Evolutionary conservation across 345 rosid species (phyloP).

Genomic region (Angophora floribunda): DNA sequence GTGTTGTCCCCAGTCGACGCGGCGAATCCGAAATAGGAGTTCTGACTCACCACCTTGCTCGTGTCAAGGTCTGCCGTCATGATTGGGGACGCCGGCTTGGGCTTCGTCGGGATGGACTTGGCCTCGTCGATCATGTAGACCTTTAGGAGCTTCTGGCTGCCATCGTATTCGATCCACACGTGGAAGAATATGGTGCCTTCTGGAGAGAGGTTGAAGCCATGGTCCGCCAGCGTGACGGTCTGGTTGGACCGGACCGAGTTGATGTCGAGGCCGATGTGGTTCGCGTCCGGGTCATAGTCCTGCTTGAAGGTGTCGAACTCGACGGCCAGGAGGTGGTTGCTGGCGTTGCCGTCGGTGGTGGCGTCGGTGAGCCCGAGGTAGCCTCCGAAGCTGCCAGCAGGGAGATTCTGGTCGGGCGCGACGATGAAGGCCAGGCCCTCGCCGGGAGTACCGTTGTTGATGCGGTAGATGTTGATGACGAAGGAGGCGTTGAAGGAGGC

Average conservation of each 20-base stretch:
- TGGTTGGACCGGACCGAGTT: slow-evolving; percentile 23
- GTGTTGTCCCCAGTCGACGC: slow-evolving; percentile 32
- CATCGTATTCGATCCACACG: slow-evolving; percentile 46
- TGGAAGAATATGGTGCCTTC: slow-evolving; percentile 4
- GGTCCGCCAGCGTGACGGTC: slow-evolving; percentile 11
- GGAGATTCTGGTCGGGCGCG: slow-evolving; percentile 13
- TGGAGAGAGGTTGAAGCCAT: slow-evolving; percentile 27
- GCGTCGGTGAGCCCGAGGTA: slow-evolving; percentile 30
- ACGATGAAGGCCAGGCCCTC: slow-evolving; percentile 31
- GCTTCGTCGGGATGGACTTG: not conserved
- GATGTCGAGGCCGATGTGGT: slow-evolving; percentile 53
- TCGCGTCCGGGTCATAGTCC: slow-evolving; percentile 46
- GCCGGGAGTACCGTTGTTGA: not conserved
- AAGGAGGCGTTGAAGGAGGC: slow-evolving; percentile 33
- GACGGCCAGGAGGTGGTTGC: slow-evolving; percentile 29
- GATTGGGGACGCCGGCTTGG: slow-evolving; percentile 16
- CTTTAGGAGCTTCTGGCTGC: slow-evolving; percentile 9
- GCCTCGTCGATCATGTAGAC: slow-evolving; percentile 30
- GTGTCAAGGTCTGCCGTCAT: slow-evolving; percentile 24
- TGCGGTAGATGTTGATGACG: slow-evolving; percentile 14
- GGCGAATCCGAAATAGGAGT: slow-evolving; percentile 46
- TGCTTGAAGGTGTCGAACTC: slow-evolving; percentile 53
- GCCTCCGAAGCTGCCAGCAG: slow-evolving; percentile 14
- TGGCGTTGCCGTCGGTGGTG: slow-evolving; percentile 10
- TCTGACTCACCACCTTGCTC: slow-evolving; percentile 10